These are phyloP conservation scores for Scedosporium minutisporum DNA, from an alignment of 2,329 filamentous ascomycete species.

Conservation along the genomic window DNA sequence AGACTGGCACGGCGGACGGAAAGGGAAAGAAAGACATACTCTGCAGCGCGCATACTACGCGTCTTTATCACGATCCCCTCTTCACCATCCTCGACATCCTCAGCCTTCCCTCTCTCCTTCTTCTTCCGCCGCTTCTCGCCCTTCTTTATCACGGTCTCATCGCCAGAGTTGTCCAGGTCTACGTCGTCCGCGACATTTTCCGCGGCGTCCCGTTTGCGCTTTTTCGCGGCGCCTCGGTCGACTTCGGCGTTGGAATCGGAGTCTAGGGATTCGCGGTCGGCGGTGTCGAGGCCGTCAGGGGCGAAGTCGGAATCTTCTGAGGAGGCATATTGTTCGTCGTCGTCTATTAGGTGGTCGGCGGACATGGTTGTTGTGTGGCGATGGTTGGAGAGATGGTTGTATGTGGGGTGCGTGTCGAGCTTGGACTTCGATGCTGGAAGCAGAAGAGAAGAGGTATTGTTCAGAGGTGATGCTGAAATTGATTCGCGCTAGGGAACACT, in stretches of 20 bases:
- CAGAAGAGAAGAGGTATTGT: too few relatives aligned
- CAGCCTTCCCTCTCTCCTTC: constrained; percentile 23
- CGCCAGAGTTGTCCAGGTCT: constrained; percentile 59
- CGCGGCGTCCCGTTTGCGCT: constrained; percentile 21
- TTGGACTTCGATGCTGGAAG: neutral
- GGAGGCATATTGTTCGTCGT: constrained; percentile 54
- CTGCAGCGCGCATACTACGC: constrained; percentile 56
- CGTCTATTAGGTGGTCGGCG: constrained; percentile 29
- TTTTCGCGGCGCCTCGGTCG: constrained; percentile 11
- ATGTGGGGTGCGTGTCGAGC: neutral
- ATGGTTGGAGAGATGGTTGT: neutral
- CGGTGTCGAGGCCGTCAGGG: constrained; percentile 41
- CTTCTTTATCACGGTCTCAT: constrained; percentile 58
- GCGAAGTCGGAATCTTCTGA: constrained; percentile 68
- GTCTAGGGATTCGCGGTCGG: constrained; percentile 40
- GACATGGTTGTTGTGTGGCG: constrained; percentile 27
- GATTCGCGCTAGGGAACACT: too few relatives aligned
- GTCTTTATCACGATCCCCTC: constrained; percentile 63
- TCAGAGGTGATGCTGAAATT: too few relatives aligned
- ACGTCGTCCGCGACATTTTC: constrained; percentile 27
- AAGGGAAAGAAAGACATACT: constrained; percentile 31
- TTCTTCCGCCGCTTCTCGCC: constrained; percentile 45
- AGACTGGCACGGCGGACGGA: neutral
- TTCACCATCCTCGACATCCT: constrained; percentile 45
- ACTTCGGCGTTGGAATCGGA: constrained; percentile 12